Evolutionary conservation across 2,329 filamentous ascomycete genomes (phyloP), one percentile per base, ranked within the genome.

Genomic region (Trichoderma atrobrunneum): DNA sequence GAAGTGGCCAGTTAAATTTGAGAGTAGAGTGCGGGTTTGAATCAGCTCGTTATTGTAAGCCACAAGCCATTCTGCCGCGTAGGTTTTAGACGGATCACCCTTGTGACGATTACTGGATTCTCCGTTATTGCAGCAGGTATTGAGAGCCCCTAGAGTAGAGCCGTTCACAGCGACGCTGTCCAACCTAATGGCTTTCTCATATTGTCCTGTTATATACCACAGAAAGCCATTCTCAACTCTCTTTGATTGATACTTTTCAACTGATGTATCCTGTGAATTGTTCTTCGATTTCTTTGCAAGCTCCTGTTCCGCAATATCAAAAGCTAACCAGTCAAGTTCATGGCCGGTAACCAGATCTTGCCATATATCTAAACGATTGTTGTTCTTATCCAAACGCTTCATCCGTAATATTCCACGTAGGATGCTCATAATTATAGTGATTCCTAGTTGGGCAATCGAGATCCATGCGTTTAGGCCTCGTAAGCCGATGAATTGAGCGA

Each of bases 221-320:
- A 36, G 12, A 1, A 36, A 16, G 1, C 4, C 1, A 0, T 36
- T 36, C 12, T 16, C 34, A 7, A 16, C 1, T 36, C 0, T 16
- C 2, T 36, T 3, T 1, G 34, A 36, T 16, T 16, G 12, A 36
- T 36, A 0, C 5, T 36, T 36, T 3, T 36, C 34, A 36, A 36
- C 5, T 0, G 12, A 36, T 36, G 34, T 3, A 36, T 16, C 5
- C 1, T 16, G 34, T 14, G 12, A 0, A 36, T 6, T 16, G 12
- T 2, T 16, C 12, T 36, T 36, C 12, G 2, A 36, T 16, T 16
- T 36, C 12, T 36, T 36, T 36, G 12, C 4, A 3, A 36, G 14
- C 36, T 43, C 39, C 18, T 4, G 39, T 2, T 10, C 39, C 3
- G 39, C 39, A n/a, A 43, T 43, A 43, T 43, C 4, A 5, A 43